Evolutionary conservation across 345 rosid species (phyloP).

Genomic region (Moricandia arvensis): DNA sequence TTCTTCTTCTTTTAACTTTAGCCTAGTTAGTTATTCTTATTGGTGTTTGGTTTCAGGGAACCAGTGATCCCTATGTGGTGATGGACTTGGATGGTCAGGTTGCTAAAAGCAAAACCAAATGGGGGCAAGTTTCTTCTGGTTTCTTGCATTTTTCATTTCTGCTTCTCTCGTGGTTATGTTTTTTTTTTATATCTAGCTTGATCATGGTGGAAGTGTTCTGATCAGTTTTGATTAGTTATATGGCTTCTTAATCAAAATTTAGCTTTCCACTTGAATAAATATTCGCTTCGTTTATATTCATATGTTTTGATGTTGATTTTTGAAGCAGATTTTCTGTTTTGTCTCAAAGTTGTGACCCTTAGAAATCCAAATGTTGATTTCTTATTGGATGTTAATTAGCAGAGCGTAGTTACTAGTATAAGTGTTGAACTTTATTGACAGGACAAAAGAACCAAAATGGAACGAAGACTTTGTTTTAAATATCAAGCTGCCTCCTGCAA

Average conservation of each 20-base stretch:
- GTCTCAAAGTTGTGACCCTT: conserved; percentile 2
- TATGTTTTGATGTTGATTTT: not conserved
- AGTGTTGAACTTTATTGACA: conserved; percentile 30
- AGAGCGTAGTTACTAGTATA: not conserved
- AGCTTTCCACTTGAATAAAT: not conserved
- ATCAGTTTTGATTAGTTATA: not conserved
- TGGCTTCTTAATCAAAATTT: not conserved
- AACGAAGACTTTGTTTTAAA: conserved; percentile 72
- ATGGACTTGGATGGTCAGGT: conserved; percentile 88
- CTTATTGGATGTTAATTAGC: not conserved
- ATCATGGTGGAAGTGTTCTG: not conserved
- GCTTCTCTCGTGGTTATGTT: not conserved
- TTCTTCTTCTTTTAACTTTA: not conserved
- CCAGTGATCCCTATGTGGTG: conserved; percentile 88
- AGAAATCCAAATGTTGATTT: not conserved
- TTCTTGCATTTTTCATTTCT: not conserved
- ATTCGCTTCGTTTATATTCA: not conserved
- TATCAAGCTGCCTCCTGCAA: conserved; percentile 53
- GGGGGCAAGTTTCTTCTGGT: conserved; percentile 31
- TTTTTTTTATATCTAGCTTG: not conserved
- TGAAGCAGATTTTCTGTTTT: not conserved
- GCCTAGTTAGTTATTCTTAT: not conserved
- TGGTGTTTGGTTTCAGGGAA: conserved; percentile 53
- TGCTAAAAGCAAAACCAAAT: conserved; percentile 67
- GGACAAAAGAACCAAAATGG: conserved; percentile 86